Percentiles rank a stretch among this genome's conserved stretches.
These are phyloP conservation scores for Fulvia fulva DNA, from an alignment of 2,329 filamentous ascomycete species.

Conservation along the genomic window DNA sequence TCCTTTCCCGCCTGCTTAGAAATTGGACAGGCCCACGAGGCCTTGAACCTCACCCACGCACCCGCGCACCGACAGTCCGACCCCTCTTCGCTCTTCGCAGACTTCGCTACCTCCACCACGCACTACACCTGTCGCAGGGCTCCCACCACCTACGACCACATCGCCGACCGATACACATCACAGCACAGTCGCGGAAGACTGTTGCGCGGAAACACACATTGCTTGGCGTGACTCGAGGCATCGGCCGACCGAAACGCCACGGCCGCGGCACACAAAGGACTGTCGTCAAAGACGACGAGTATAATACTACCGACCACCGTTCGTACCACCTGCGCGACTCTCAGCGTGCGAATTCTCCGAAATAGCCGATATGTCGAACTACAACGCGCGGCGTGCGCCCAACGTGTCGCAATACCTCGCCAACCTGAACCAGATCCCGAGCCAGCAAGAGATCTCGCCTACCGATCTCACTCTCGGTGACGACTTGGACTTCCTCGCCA, in stretches of 20 bases:
- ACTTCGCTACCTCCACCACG: not conserved
- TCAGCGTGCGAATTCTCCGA: not conserved
- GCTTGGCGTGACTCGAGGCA: not conserved
- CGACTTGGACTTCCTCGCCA: constrained; percentile 54
- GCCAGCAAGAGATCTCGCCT: constrained; percentile 55
- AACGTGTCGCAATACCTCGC: constrained; percentile 89
- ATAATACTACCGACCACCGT: not conserved
- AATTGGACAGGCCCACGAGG: no score
- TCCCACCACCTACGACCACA: not conserved
- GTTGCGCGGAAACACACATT: not conserved
- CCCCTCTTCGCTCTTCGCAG: not conserved
- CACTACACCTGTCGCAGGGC: not conserved
- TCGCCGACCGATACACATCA: not conserved
- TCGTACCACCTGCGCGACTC: not conserved
- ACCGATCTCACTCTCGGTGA: constrained; percentile 55
- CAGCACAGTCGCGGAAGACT: not conserved
- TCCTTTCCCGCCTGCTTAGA: no score
- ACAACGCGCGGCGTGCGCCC: constrained; percentile 69
- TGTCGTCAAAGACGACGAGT: not conserved
- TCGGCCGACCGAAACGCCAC: not conserved
- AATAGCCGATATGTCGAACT: constrained; percentile 63
- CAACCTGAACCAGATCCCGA: constrained; percentile 70
- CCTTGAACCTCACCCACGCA: no score
- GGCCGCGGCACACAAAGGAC: not conserved
- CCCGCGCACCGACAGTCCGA: not conserved